Conservation (phyloP, 2,329 filamentous ascomycete species). For the Monilinia fructicola region DNA sequence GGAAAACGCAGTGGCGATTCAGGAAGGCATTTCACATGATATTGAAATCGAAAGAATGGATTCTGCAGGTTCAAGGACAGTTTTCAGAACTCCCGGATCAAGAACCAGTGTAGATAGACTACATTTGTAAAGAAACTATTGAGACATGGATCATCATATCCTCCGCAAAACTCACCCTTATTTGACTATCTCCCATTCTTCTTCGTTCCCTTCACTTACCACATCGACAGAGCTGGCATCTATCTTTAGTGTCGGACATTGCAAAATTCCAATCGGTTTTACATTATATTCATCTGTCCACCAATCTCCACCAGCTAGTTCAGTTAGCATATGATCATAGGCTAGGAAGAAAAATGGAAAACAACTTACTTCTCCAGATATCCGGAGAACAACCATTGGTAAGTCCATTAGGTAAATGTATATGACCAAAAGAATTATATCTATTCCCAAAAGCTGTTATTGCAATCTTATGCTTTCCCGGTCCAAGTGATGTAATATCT, state of each 20-base stretch:
- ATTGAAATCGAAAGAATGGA: slow-evolving; percentile 50
- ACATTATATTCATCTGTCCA: slow-evolving; percentile 34
- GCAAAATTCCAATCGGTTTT: slow-evolving; percentile 29
- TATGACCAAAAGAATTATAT: slow-evolving; percentile 38
- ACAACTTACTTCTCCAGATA: slow-evolving; percentile 34
- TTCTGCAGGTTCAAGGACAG: slow-evolving; percentile 56
- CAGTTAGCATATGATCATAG: background rate
- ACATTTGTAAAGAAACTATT: background rate
- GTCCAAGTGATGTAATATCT: slow-evolving; percentile 26
- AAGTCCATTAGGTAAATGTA: slow-evolving; percentile 34
- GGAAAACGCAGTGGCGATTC: background rate
- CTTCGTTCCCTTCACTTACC: background rate
- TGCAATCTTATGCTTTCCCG: slow-evolving; percentile 28
- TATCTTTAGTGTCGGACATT: slow-evolving; percentile 22
- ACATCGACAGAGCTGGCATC: background rate
- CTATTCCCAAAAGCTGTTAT: slow-evolving; percentile 39
- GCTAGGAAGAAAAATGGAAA: background rate
- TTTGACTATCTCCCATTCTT: slow-evolving; percentile 5
- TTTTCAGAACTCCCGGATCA: slow-evolving; percentile 57
- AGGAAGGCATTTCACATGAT: slow-evolving; percentile 30
- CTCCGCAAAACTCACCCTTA: background rate
- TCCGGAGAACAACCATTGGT: slow-evolving; percentile 31
- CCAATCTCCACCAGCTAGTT: slow-evolving; percentile 30
- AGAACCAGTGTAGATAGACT: slow-evolving; percentile 11
- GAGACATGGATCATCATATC: background rate